phyloP scores from a whole-genome alignment of 768 basidiomycete genomes.

The Naganishia onofrii region DNA sequence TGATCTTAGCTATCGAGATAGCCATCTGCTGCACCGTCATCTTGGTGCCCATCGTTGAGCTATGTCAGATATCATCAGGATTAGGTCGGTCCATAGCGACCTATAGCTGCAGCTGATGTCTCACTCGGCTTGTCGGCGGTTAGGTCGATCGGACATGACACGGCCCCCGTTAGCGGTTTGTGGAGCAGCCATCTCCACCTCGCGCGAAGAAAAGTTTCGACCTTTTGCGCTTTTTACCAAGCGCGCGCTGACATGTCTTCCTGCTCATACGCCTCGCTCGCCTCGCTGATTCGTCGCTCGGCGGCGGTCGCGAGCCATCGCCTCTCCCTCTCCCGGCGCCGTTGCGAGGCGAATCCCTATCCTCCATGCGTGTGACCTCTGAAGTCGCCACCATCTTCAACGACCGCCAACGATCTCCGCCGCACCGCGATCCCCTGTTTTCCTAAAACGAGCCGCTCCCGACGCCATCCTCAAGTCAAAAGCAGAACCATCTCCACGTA shows the following conservation, averaged over 20 bases:
- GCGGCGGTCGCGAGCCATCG: constrained; percentile 6
- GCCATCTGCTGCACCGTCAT: too few relatives aligned
- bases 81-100: too few relatives aligned
- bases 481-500: constrained; percentile 27
- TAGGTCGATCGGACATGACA: neutral
- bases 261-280: neutral
- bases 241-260: neutral
- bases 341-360: neutral
- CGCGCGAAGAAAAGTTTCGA: constrained; percentile 1
- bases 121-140: neutral
- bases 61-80: too few relatives aligned
- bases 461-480: constrained; percentile 24
- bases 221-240: neutral
- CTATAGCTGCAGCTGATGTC: too few relatives aligned
- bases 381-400: neutral
- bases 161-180: too few relatives aligned
- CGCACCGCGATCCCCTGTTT: neutral
- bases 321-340: neutral
- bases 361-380: neutral
- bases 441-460: constrained; percentile 25
- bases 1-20: too few relatives aligned
- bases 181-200: too few relatives aligned
- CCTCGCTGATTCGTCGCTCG: constrained; percentile 17
- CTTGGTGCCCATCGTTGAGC: too few relatives aligned
- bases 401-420: neutral